These are phyloP conservation scores for Salix purpurea DNA, from an alignment of 345 rosid genomes.

Conservation along the genomic window DNA sequence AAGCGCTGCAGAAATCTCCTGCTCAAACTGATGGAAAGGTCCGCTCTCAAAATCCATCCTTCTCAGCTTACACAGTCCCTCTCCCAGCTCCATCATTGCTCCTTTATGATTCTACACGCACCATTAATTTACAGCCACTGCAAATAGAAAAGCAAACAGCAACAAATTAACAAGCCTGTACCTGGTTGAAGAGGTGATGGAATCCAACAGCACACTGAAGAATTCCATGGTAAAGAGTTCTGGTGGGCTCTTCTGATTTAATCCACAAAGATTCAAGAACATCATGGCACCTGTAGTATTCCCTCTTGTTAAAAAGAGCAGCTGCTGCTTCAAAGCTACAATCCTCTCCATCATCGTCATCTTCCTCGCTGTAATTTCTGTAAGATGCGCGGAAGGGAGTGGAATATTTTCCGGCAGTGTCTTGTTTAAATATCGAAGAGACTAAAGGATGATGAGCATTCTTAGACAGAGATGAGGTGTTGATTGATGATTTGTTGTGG, in stretches of 20 bases:
- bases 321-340: slow-evolving; percentile 60
- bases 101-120: slow-evolving; percentile 69
- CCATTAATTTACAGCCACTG: neutral
- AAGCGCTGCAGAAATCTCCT: slow-evolving; percentile 63
- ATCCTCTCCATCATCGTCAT: slow-evolving; percentile 13
- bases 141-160: neutral
- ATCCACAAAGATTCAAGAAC: slow-evolving; percentile 74
- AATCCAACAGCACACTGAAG: slow-evolving; percentile 88
- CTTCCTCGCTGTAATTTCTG: slow-evolving; percentile 14
- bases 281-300: slow-evolving; percentile 80
- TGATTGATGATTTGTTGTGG: too few species aligned
- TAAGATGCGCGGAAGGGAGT: slow-evolving; percentile 18
- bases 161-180: slow-evolving; percentile 5
- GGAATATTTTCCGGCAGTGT: too few species aligned
- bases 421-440: too few species aligned
- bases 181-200: slow-evolving; percentile 83
- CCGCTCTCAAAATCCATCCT: slow-evolving; percentile 70
- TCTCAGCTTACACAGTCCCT: slow-evolving; percentile 77
- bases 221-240: slow-evolving; percentile 73
- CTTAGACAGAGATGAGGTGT: too few species aligned
- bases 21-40: slow-evolving; percentile 68
- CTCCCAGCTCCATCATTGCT: slow-evolving; percentile 96
- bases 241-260: slow-evolving; percentile 60
- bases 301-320: slow-evolving; percentile 57
- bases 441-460: too few species aligned